Evolutionary conservation across 768 basidiomycete species (phyloP).

Genomic region (Boletellus sp.): DNA sequence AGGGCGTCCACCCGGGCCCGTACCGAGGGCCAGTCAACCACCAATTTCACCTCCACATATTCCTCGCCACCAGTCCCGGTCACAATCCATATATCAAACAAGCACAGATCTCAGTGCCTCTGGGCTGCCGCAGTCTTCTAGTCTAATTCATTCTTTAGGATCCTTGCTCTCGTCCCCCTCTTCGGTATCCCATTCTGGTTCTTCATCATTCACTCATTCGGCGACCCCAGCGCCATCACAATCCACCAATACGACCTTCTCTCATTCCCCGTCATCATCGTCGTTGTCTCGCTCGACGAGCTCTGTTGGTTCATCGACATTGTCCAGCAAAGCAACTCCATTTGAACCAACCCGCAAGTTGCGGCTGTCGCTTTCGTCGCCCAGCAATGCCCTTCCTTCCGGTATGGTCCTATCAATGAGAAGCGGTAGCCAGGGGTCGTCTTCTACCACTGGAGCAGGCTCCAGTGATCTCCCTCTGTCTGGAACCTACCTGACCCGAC

Average conservation of each 20-base stretch:
- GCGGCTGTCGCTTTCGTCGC: slow-evolving; percentile 21
- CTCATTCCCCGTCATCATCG: slow-evolving; percentile 22
- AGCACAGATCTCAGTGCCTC: slow-evolving; percentile 12
- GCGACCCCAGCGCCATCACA: slow-evolving; percentile 12
- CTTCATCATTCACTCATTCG: slow-evolving; percentile 13
- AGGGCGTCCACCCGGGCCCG: slow-evolving; percentile 20
- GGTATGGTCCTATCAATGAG: slow-evolving; percentile 9
- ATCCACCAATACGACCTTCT: slow-evolving; percentile 14
- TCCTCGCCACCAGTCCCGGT: slow-evolving; percentile 26
- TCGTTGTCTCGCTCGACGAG: slow-evolving; percentile 28
- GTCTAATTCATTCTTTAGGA: slow-evolving; percentile 14
- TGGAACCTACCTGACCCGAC: slow-evolving; percentile 14
- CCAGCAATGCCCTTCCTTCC: slow-evolving; percentile 14
- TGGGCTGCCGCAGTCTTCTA: slow-evolving; percentile 14
- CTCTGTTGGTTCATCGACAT: slow-evolving; percentile 33
- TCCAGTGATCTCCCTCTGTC: slow-evolving; percentile 10
- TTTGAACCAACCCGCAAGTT: slow-evolving; percentile 47
- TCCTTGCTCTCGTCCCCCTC: slow-evolving; percentile 11
- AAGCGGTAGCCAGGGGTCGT: slow-evolving; percentile 13
- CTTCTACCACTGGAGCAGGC: slow-evolving; percentile 8
- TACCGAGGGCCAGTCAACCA: slow-evolving; percentile 13
- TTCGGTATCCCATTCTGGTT: slow-evolving; percentile 16
- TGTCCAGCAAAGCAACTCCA: slow-evolving; percentile 53
- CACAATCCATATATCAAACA: slow-evolving; percentile 23
- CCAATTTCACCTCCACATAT: slow-evolving; percentile 27